Evolutionary conservation across 495 filamentous ascomycete species (phyloP).

Genomic region (Aspergillus homomorphus): DNA sequence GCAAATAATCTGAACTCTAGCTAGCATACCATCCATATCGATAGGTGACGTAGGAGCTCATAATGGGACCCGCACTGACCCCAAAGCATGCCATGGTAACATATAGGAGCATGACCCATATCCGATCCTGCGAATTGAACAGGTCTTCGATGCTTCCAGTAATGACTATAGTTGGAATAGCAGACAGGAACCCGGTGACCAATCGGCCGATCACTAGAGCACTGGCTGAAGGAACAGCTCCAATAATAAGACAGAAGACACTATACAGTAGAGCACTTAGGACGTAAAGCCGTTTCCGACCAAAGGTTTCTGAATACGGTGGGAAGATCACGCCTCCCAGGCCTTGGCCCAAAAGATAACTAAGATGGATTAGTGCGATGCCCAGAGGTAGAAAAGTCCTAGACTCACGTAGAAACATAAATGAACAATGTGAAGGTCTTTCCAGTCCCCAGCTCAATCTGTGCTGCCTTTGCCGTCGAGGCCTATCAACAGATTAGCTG

Average conservation of each 20-base stretch:
- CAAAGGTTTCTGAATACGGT: constrained; percentile 46
- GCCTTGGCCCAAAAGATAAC: constrained; percentile 43
- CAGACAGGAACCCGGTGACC: constrained; percentile 42
- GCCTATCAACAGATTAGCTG: constrained; percentile 11
- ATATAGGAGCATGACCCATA: constrained; percentile 48
- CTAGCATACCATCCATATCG: constrained; percentile 30
- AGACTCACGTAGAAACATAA: constrained; percentile 30
- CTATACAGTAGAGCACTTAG: constrained; percentile 33
- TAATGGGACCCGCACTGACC: constrained; percentile 41
- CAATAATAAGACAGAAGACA: constrained; percentile 38
- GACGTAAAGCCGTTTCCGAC: constrained; percentile 44
- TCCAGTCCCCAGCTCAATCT: constrained; percentile 18
- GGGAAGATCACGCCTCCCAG: constrained; percentile 47
- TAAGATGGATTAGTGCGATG: constrained; percentile 16
- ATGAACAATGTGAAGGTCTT: constrained; percentile 24
- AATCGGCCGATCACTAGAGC: constrained; percentile 36
- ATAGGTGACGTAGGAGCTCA: constrained; percentile 38
- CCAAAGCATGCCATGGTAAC: constrained; percentile 37
- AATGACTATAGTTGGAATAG: constrained; percentile 43
- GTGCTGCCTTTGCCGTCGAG: constrained; percentile 21
- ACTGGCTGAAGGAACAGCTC: constrained; percentile 24
- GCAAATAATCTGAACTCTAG: constrained; percentile 1
- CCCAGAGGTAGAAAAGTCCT: constrained; percentile 1
- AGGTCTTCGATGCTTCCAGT: constrained; percentile 51
- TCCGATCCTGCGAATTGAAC: constrained; percentile 38